phyloP scores from a whole-genome alignment of 805 yeast genomes.

The Suhomyces pyralidae region DNA sequence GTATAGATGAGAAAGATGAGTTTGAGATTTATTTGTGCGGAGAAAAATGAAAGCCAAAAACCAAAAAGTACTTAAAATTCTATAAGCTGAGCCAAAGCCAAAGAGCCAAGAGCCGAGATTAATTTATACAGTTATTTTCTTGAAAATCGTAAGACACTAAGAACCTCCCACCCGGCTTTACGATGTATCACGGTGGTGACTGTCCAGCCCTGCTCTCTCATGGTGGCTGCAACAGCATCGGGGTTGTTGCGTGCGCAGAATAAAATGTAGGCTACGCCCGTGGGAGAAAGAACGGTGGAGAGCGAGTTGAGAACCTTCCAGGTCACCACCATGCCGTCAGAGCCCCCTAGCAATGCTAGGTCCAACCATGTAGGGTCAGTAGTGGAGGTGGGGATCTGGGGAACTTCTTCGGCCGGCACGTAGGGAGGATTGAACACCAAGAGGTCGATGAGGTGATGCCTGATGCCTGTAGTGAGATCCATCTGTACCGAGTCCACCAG shows the following conservation, averaged over 20 bases:
- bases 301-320: constrained; percentile 55
- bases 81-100: background rate
- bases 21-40: background rate
- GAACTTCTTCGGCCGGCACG: constrained; percentile 83
- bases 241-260: constrained; percentile 94
- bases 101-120: background rate
- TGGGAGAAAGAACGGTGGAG: constrained; percentile 45
- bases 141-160: constrained; percentile 66
- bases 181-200: constrained; percentile 55
- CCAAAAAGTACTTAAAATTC: background rate
- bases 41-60: background rate
- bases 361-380: constrained; percentile 75
- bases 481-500: constrained; percentile 44
- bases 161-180: constrained; percentile 95
- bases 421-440: constrained; percentile 94
- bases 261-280: constrained; percentile 81
- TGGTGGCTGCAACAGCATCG: constrained; percentile 46
- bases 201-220: constrained; percentile 52
- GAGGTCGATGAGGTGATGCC: constrained; percentile 54
- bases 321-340: constrained; percentile 87
- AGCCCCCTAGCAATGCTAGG: constrained; percentile 86
- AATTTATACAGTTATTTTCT: constrained; percentile 6
- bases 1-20: background rate
- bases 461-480: constrained; percentile 52
- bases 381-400: constrained; percentile 46